phyloP scores from a whole-genome alignment of 2,329 filamentous ascomycete species.

The Epichloe coenophiala region DNA sequence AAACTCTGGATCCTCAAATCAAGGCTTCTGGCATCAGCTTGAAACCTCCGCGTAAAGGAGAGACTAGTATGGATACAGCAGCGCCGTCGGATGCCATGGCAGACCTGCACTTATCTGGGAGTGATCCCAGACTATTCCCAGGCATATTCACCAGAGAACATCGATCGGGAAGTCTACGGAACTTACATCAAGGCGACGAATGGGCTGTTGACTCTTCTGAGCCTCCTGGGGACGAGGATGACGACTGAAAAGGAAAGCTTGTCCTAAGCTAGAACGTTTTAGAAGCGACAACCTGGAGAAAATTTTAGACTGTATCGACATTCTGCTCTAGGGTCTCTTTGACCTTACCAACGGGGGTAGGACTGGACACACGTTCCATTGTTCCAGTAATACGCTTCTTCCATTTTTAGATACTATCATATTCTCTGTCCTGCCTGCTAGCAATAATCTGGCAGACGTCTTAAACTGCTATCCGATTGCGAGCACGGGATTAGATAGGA shows the following conservation, averaged over 20 bases:
- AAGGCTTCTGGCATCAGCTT: not conserved
- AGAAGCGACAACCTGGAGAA: too few species aligned
- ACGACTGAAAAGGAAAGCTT: not conserved
- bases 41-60: not conserved
- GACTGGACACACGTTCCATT: too few species aligned
- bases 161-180: constrained; percentile 28
- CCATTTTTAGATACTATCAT: too few species aligned
- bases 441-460: too few species aligned
- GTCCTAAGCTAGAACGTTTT: not conserved
- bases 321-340: too few species aligned
- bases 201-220: constrained; percentile 10
- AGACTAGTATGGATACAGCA: constrained; percentile 18
- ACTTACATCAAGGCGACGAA: constrained; percentile 14
- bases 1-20: not conserved
- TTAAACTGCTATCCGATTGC: too few species aligned
- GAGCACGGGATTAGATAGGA: too few species aligned
- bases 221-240: constrained; percentile 8
- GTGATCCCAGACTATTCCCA: constrained; percentile 58
- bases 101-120: constrained; percentile 37
- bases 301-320: too few species aligned
- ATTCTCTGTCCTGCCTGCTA: too few species aligned
- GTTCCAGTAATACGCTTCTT: too few species aligned
- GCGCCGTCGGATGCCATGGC: constrained; percentile 25
- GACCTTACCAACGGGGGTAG: too few species aligned
- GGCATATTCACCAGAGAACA: constrained; percentile 46